Evolutionary conservation across 2,329 filamentous ascomycete genomes (phyloP).

Genomic region (Stagonosporopsis chrysanthemi): DNA sequence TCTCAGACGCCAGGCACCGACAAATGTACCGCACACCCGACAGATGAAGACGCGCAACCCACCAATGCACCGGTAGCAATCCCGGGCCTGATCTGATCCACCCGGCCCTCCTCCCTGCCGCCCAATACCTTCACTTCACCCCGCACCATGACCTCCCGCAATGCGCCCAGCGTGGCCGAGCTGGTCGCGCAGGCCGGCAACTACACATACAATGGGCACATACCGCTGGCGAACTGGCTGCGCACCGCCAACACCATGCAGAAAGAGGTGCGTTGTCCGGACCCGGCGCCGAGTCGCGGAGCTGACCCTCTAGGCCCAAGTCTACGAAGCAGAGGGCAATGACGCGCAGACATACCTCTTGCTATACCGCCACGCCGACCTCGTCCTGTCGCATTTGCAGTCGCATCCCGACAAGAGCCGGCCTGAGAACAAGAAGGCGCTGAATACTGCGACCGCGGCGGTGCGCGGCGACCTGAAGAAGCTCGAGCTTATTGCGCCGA

Average conservation of each 20-base stretch:
- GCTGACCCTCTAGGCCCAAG: slow-evolving; percentile 69
- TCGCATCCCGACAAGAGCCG: slow-evolving; percentile 78
- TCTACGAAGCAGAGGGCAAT: slow-evolving; percentile 86
- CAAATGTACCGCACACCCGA: slow-evolving; percentile 21
- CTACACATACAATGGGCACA: slow-evolving; percentile 80
- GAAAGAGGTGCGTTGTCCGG: slow-evolving; percentile 72
- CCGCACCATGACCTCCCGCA: slow-evolving; percentile 36
- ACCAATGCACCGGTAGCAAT: slow-evolving; percentile 32
- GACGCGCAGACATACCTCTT: slow-evolving; percentile 88
- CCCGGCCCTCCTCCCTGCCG: background rate
- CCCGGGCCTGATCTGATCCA: background rate
- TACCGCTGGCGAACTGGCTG: slow-evolving; percentile 82
- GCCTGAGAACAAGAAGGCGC: slow-evolving; percentile 62
- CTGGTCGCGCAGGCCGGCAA: slow-evolving; percentile 77
- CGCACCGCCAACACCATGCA: slow-evolving; percentile 80
- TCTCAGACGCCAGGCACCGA: slow-evolving; percentile 26
- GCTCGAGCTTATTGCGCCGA: slow-evolving; percentile 80
- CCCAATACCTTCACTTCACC: background rate
- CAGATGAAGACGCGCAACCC: slow-evolving; percentile 43
- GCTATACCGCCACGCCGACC: slow-evolving; percentile 84
- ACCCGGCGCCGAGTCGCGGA: background rate
- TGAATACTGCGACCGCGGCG: slow-evolving; percentile 66
- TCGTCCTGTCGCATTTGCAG: slow-evolving; percentile 79
- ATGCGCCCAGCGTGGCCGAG: slow-evolving; percentile 74
- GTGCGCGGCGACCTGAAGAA: slow-evolving; percentile 71